phyloP scores from a whole-genome alignment of 257 asterid genomes.

The Marsdenia floribunda region DNA sequence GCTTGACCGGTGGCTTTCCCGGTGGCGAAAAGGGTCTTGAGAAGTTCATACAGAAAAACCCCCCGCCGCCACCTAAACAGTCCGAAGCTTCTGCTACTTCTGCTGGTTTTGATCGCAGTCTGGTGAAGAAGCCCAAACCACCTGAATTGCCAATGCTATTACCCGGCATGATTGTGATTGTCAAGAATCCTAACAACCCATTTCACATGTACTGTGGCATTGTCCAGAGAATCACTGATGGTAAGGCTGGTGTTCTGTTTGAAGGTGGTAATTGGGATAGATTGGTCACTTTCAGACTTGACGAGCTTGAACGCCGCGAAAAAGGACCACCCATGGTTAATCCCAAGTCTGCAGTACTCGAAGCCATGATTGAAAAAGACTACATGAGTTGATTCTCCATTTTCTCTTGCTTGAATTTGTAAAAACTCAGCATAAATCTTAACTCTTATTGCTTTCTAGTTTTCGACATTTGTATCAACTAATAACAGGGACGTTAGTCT shows the following conservation, averaged over 20 bases:
- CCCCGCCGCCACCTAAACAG: constrained; percentile 61
- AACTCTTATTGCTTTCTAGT: neutral
- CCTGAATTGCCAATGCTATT: constrained; percentile 71
- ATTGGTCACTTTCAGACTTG: constrained; percentile 66
- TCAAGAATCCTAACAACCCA: constrained; percentile 61
- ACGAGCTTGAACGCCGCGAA: constrained; percentile 77
- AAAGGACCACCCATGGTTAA: constrained; percentile 85
- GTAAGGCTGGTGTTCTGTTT: constrained; percentile 77
- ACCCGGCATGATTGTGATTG: constrained; percentile 91
- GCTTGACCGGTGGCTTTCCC: constrained; percentile 86
- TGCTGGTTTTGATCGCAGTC: constrained; percentile 35
- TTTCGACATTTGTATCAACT: neutral
- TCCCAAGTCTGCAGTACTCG: constrained; percentile 67
- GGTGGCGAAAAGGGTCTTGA: constrained; percentile 77
- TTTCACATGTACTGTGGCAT: constrained; percentile 77
- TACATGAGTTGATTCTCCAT: constrained; percentile 14
- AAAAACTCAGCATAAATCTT: neutral
- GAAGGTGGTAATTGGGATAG: constrained; percentile 93
- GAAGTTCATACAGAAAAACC: constrained; percentile 63
- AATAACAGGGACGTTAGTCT: neutral
- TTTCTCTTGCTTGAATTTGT: neutral
- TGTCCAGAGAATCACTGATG: constrained; percentile 89
- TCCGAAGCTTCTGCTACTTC: constrained; percentile 10
- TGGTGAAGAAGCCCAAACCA: constrained; percentile 51
- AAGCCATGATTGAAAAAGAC: constrained; percentile 33